These are phyloP conservation scores for Nakazawaea anatomiae DNA, from an alignment of 805 yeast species.

Conservation along the genomic window DNA sequence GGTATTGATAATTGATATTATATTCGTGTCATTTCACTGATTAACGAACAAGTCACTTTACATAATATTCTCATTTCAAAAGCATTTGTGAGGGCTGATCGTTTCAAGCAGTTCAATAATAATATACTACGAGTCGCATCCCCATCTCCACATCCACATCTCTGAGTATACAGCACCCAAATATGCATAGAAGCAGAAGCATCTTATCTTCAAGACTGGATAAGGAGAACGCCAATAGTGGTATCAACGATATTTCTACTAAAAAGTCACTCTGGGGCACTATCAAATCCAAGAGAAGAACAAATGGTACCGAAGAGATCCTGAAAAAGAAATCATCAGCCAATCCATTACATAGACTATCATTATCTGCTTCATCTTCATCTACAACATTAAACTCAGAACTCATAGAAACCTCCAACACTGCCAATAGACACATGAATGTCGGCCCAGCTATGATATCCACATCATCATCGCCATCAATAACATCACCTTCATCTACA, in stretches of 20 bases:
- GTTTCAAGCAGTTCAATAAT: too few relatives aligned
- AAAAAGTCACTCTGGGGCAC: constrained; percentile 9
- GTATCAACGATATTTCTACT: background rate
- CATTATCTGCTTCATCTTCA: background rate
- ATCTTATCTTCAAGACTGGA: background rate
- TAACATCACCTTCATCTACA: too few relatives aligned
- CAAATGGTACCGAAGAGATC: background rate
- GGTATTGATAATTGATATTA: too few relatives aligned
- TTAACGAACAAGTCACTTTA: too few relatives aligned
- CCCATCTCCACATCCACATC: too few relatives aligned
- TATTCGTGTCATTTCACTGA: too few relatives aligned
- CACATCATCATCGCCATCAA: background rate
- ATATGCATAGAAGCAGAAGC: constrained; percentile 5
- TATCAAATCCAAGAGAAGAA: constrained; percentile 3
- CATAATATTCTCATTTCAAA: too few relatives aligned
- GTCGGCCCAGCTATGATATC: too few relatives aligned
- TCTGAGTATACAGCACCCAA: too few relatives aligned
- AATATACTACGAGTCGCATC: too few relatives aligned
- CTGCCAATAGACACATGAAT: background rate
- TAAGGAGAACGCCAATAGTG: background rate
- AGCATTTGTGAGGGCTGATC: too few relatives aligned
- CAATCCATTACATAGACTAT: background rate
- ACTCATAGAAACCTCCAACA: background rate
- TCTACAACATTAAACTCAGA: background rate
- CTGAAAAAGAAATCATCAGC: background rate